Base-by-base conservation (phyloP, 2,329 filamentous ascomycete genomes). In the Cercospora sp. region DNA sequence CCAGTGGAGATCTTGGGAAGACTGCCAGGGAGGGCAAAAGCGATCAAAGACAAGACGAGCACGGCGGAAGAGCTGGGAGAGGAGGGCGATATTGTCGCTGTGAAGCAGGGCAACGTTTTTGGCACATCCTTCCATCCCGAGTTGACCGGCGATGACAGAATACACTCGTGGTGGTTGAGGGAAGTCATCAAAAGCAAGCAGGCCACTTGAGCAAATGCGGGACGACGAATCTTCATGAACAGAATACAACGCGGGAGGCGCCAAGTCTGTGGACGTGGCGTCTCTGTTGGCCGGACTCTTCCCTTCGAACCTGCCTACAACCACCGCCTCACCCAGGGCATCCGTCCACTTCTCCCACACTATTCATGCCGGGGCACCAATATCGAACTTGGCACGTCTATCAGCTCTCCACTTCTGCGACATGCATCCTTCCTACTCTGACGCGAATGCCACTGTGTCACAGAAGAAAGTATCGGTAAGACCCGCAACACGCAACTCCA, bases 61-160 rank as follows among this genome's bases (percentile, higher is more conserved):
- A 82, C 83, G 9, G 79, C 82, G n/a, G 78, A 82, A 28, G 78
- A 82, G 5, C 78, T 80, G 16, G 80, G 80, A 18, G 83, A 85
- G 53, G 86, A 84, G 2, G 87, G 90, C 2, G 91, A 97, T 73
- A 94, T 98, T 62, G 89, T 98, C 61, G 94, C 94, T 0, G 92
- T 98, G 36, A 86, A 87, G 71, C 94, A 98, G 81, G 92, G 91
- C 0, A 97, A 97, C 79, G 90, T 97, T 0, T 91, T 98, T 74
- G 95, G 93, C 3, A 97, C 91, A 3, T 97, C 94, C 76, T 99
- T 98, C 77, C 95, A 98, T 75, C 95, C 95, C 0, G 95, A 99
- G 80, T 80, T 99, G 79, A 98, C 94, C 0, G 87, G 89, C 7
- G 95, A 99, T 81, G 84, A 89, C 66, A 87, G 95, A 65, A 96